Base-by-base conservation (phyloP, 139 green algal species). In the Tetraselmis striata region DNA sequence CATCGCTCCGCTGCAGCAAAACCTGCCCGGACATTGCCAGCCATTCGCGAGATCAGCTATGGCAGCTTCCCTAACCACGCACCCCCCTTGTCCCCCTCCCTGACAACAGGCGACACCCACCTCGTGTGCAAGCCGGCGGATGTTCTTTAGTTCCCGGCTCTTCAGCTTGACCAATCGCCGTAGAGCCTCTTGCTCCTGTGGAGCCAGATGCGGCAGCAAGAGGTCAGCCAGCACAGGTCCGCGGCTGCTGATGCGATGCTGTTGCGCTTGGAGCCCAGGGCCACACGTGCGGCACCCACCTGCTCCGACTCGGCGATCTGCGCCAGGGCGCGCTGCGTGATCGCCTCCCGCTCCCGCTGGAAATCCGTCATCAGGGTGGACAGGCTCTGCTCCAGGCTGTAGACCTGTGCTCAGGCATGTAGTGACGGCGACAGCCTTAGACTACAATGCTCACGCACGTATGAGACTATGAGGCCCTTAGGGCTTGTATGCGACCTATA, bases 1-100 rank as follows among this genome's bases (percentile, higher is more conserved):
- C 91, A 58, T 98, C 94, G 30, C 81, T 90, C 2, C 94, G 90
- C 83, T 98, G 92, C 67, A 92, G 85, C 81, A 98, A 83, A n/a
- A n/a, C n/a, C n/a, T n/a, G n/a, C n/a, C n/a, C n/a, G n/a, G n/a
- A n/a, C n/a, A n/a, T n/a, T n/a, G n/a, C n/a, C n/a, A n/a, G n/a
- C n/a, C n/a, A n/a, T n/a, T n/a, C n/a, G n/a, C n/a, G n/a, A n/a
- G n/a, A n/a, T n/a, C n/a, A n/a, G n/a, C n/a, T n/a, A n/a, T n/a
- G n/a, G n/a, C n/a, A n/a, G n/a, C n/a, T n/a, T n/a, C n/a, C n/a
- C n/a, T n/a, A n/a, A n/a, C n/a, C n/a, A n/a, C n/a, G n/a, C n/a
- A n/a, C n/a, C n/a, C n/a, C n/a, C n/a, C n/a, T n/a, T n/a, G n/a
- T n/a, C n/a, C n/a, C n/a, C n/a, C n/a, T n/a, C n/a, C n/a, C n/a